Percentiles rank a stretch among this genome's conserved stretches.
phyloP scores from a whole-genome alignment of 2,329 filamentous ascomycete species.

The Fusarium xylarioides region DNA sequence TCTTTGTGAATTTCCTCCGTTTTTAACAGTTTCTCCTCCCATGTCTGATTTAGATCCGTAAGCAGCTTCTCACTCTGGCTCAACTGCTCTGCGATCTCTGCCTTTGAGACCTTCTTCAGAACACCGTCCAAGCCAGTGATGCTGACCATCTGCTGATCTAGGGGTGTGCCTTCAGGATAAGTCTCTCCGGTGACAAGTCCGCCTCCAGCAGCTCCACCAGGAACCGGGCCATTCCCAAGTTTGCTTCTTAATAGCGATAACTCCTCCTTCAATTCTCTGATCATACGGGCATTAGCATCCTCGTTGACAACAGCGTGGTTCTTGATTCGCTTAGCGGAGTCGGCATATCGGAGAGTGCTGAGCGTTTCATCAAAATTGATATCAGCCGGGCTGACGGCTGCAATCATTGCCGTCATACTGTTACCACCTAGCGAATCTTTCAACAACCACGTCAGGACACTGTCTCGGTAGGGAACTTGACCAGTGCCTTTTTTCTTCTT shows the following conservation, averaged over 20 bases:
- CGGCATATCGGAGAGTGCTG: constrained; percentile 93
- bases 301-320: constrained; percentile 99
- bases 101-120: constrained; percentile 96
- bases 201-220: constrained; percentile 56
- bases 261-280: constrained; percentile 96
- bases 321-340: constrained; percentile 99
- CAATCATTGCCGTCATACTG: constrained; percentile 99
- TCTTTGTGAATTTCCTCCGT: constrained; percentile 99
- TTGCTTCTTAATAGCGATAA: constrained; percentile 86
- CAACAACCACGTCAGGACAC: constrained; percentile 92
- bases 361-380: constrained; percentile 99
- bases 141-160: constrained; percentile 96
- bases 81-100: constrained; percentile 95
- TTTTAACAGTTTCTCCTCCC: constrained; percentile 95
- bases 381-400: constrained; percentile 95
- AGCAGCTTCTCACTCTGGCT: constrained; percentile 97
- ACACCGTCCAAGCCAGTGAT: constrained; percentile 87
- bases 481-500: constrained; percentile 76
- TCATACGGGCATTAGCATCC: constrained; percentile 98
- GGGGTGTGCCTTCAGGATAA: constrained; percentile 90
- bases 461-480: constrained; percentile 96
- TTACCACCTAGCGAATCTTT: constrained; percentile 98
- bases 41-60: constrained; percentile 95
- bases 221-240: constrained; percentile 66
- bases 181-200: constrained; percentile 74